Evolutionary conservation across 495 filamentous ascomycete genomes (phyloP), one percentile per base, ranked within the genome.

Genomic region (Talaromyces adpressus): DNA sequence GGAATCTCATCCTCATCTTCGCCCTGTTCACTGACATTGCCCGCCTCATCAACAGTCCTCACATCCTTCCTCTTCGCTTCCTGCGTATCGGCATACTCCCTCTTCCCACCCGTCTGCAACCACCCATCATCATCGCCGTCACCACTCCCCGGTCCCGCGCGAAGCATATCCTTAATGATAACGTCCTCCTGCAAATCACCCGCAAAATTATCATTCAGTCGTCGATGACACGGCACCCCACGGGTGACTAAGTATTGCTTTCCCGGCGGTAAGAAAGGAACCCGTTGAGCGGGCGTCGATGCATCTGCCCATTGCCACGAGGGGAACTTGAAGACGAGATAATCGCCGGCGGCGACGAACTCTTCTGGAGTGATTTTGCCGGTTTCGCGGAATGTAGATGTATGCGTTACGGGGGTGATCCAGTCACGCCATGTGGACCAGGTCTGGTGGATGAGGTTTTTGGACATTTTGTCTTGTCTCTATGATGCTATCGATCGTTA

Each of bases 251-350:
- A 83, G 68, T 90, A 99, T 83, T 99, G 94, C 75, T 99, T 99
- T 0, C 88, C 91, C 0, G 87, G 78, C 3, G 94, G 94, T 1
- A 99, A 87, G 69, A 96, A 89, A 58, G 80, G 75, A 18, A 90
- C 90, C 56, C 93, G 90, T 69, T 91, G 90, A 32, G 84, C 79
- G 2, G 87, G 83, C 20, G 84, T 83, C 9, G 92, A 91, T 56
- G 93, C 93, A 67, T 93, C 91, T 63, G 87, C 85, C 94, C 94
- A 99, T n/a, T 91, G 88, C 94, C 94, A 99, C 53, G 93, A 94
- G 6, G 94, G 94, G 76, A 99, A 99, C 79, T 97, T 98, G 86
- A 93, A 96, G 70, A 97, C 92, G 45, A 99, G 89, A 75, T 97
- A 99, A 78, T 99, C 94, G 67, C 95, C 94, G 3, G 94, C 95